phyloP scores from a whole-genome alignment of 2,329 filamentous ascomycete species.

The Epichloe sp. region DNA sequence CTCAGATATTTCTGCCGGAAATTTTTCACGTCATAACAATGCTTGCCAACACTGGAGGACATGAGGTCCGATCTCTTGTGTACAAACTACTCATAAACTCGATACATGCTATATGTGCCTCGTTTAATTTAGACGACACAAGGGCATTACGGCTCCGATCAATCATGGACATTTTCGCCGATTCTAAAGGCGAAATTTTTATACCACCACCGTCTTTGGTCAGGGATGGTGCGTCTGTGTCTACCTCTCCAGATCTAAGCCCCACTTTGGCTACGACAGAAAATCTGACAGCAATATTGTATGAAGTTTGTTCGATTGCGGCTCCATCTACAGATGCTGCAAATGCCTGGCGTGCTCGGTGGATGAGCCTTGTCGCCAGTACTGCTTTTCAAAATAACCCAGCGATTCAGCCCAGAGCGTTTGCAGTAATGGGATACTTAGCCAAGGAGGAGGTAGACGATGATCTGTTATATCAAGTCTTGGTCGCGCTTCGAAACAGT shows the following conservation, averaged over 20 bases:
- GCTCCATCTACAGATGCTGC: constrained; percentile 51
- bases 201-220: constrained; percentile 30
- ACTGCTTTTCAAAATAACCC: constrained; percentile 63
- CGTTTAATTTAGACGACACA: constrained; percentile 47
- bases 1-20: constrained; percentile 54
- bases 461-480: constrained; percentile 56
- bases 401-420: constrained; percentile 55
- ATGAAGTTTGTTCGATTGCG: constrained; percentile 50
- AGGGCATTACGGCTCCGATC: constrained; percentile 41
- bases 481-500: constrained; percentile 53
- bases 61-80: constrained; percentile 43
- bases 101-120: constrained; percentile 54
- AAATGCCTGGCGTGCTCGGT: constrained; percentile 57
- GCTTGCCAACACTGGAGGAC: constrained; percentile 50
- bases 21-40: constrained; percentile 60
- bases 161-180: constrained; percentile 45
- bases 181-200: constrained; percentile 45
- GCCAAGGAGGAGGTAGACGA: constrained; percentile 61
- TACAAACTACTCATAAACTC: constrained; percentile 54
- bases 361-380: constrained; percentile 62
- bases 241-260: constrained; percentile 39
- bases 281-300: constrained; percentile 45
- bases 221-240: constrained; percentile 41
- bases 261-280: constrained; percentile 44
- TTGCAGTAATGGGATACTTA: constrained; percentile 58